A percentile compares a stretch with the other conserved stretches of the same genome.
Conservation (phyloP, 202 grass and related monocot genomes). For the Saccharum hybrid region DNA sequence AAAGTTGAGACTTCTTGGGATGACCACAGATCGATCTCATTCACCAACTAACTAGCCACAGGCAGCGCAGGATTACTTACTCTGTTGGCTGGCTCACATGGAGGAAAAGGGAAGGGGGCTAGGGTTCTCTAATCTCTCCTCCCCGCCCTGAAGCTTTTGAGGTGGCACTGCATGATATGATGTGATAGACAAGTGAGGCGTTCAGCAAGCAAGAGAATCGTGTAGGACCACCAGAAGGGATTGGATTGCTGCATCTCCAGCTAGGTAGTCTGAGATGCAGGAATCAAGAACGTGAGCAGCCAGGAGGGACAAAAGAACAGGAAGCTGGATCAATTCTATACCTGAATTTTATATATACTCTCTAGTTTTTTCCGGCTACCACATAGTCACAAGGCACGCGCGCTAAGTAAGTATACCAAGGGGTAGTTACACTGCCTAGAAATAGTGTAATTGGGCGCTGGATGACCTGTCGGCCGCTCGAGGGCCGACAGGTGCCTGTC, state of each 20-base stretch:
- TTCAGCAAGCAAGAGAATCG: neutral
- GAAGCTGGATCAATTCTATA: slow-evolving; percentile 23
- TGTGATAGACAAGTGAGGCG: neutral
- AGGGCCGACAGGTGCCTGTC: too few relatives aligned
- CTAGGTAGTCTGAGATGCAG: neutral
- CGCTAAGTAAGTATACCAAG: neutral
- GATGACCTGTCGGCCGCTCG: too few relatives aligned
- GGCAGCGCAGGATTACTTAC: neutral
- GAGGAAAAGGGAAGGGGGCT: neutral
- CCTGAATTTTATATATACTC: neutral
- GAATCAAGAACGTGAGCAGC: neutral
- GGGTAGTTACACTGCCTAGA: neutral
- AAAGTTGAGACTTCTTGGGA: neutral
- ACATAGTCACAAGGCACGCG: neutral
- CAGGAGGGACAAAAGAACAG: neutral
- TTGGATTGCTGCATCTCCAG: neutral
- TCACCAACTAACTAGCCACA: slow-evolving; percentile 22
- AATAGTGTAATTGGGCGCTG: too few relatives aligned
- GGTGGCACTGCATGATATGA: slow-evolving; percentile 19
- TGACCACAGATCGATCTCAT: slow-evolving; percentile 22
- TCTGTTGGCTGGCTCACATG: slow-evolving; percentile 26
- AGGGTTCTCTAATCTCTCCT: neutral
- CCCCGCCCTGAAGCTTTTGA: slow-evolving; percentile 11
- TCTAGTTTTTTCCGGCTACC: neutral
- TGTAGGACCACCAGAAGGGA: neutral